These are phyloP conservation scores for Phyllosticta ampelicida DNA, from an alignment of 2,329 filamentous ascomycete genomes.

Conservation along the genomic window DNA sequence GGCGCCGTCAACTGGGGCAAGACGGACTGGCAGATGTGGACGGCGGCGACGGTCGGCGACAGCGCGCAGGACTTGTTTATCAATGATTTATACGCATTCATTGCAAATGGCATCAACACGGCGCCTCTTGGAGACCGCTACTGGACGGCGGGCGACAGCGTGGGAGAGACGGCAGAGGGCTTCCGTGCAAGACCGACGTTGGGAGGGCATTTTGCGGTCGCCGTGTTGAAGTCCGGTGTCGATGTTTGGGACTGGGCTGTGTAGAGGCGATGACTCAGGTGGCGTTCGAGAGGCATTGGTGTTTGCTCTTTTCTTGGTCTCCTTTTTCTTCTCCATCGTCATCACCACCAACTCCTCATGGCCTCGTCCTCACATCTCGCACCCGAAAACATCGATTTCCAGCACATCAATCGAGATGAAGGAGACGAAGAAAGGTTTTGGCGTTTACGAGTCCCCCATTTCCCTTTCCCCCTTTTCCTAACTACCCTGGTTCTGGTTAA, in stretches of 20 bases:
- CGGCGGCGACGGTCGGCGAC: constrained; percentile 18
- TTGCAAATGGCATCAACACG: constrained; percentile 33
- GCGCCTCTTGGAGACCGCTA: constrained; percentile 36
- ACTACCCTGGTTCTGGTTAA: too few species aligned
- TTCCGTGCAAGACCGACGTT: constrained; percentile 31
- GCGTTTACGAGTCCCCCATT: too few species aligned
- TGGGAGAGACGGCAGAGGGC: constrained; percentile 16
- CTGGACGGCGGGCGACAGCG: constrained; percentile 21
- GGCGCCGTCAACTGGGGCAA: constrained; percentile 32
- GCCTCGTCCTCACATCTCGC: too few species aligned
- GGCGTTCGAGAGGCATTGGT: too few species aligned
- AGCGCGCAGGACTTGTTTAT: constrained; percentile 21
- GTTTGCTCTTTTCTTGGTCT: too few species aligned
- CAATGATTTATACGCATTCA: constrained; percentile 31
- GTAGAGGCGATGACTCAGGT: neutral
- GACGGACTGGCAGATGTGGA: constrained; percentile 36
- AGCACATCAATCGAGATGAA: neutral
- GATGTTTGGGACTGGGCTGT: neutral
- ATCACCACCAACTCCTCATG: too few species aligned
- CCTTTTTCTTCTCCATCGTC: too few species aligned
- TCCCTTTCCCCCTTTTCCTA: neutral
- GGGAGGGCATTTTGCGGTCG: constrained; percentile 33
- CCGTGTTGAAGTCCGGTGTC: constrained; percentile 22
- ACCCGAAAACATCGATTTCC: too few species aligned
- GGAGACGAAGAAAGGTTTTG: neutral